Percentiles rank a stretch among this genome's conserved stretches.
phyloP scores from a whole-genome alignment of 148 eudicot genomes.

The Silene uniflora region DNA sequence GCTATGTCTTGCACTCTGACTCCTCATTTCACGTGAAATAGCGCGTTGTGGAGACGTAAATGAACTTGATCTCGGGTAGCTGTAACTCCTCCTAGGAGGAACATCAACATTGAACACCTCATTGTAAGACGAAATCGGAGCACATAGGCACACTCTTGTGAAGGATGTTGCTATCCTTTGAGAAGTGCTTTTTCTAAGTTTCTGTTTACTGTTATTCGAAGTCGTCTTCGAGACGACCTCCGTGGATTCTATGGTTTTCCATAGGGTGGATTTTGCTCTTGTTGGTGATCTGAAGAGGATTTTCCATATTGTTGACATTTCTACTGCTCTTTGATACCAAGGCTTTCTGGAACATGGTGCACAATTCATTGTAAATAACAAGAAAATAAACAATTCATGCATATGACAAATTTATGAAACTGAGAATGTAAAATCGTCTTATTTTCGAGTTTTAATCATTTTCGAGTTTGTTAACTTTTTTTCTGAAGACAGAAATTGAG shows the following conservation, averaged over 20 bases:
- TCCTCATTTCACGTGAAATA: slow-evolving; percentile 29
- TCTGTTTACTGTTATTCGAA: slow-evolving; percentile 34
- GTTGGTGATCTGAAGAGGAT: slow-evolving; percentile 48
- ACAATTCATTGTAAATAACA: not conserved
- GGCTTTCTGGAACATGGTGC: slow-evolving; percentile 53
- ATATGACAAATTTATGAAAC: too few species aligned
- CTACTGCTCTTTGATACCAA: slow-evolving; percentile 87
- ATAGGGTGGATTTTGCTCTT: slow-evolving; percentile 26
- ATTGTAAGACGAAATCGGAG: slow-evolving; percentile 78
- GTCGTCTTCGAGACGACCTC: slow-evolving; percentile 22
- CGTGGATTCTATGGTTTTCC: slow-evolving; percentile 48
- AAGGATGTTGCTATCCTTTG: slow-evolving; percentile 68
- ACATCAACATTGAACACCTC: slow-evolving; percentile 63
- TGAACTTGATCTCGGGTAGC: slow-evolving; percentile 68
- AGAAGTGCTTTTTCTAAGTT: slow-evolving; percentile 64
- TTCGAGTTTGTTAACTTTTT: too few species aligned
- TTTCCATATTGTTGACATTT: slow-evolving; percentile 74
- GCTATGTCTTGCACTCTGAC: slow-evolving; percentile 55
- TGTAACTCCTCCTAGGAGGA: slow-evolving; percentile 78
- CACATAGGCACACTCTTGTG: slow-evolving; percentile 80
- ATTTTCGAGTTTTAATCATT: too few species aligned
- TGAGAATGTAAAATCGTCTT: not conserved
- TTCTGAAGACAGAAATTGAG: too few species aligned
- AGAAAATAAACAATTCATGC: not conserved
- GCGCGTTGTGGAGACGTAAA: slow-evolving; percentile 18